Percentiles rank a stretch among this genome's conserved stretches.
Conservation (phyloP, 441 rosid genomes). For the Macaranga tanarius region DNA sequence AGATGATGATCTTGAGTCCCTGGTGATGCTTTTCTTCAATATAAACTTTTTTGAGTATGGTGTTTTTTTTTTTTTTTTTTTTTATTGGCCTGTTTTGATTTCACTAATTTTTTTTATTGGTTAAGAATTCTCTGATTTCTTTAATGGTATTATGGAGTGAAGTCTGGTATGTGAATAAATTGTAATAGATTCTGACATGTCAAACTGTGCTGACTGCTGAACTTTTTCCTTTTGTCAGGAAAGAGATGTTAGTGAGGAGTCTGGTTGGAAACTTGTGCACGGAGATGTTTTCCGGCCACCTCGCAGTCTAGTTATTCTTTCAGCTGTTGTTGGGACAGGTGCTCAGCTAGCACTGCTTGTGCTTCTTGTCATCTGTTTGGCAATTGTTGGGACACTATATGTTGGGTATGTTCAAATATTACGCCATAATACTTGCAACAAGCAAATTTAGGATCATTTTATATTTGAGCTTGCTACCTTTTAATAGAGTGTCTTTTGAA, state of each 20-base stretch:
- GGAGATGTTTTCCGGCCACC: slow-evolving; percentile 96
- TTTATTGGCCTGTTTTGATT: background rate
- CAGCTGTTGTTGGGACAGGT: slow-evolving; percentile 97
- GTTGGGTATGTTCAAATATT: slow-evolving; percentile 65
- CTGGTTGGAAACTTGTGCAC: slow-evolving; percentile 99
- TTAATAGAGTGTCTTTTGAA: background rate
- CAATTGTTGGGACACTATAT: slow-evolving; percentile 87
- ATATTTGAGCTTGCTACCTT: background rate
- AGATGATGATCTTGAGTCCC: slow-evolving; percentile 91
- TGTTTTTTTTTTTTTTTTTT: background rate
- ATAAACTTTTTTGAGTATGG: background rate
- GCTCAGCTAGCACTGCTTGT: slow-evolving; percentile 92
- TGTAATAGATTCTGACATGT: slow-evolving; percentile 19
- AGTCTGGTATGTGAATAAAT: background rate
- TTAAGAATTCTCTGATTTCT: background rate
- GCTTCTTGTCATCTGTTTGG: slow-evolving; percentile 92
- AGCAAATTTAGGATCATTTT: background rate
- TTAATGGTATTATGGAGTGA: background rate
- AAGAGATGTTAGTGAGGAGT: slow-evolving; percentile 95
- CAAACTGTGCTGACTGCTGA: slow-evolving; percentile 5
- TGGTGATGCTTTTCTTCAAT: slow-evolving; percentile 51
- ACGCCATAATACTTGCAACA: slow-evolving; percentile 11
- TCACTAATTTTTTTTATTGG: background rate
- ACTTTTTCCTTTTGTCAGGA: slow-evolving; percentile 45
- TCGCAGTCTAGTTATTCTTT: slow-evolving; percentile 59